Evolutionary conservation across 441 rosid species (phyloP).

Genomic region (Bocquillonia castaneifolia): DNA sequence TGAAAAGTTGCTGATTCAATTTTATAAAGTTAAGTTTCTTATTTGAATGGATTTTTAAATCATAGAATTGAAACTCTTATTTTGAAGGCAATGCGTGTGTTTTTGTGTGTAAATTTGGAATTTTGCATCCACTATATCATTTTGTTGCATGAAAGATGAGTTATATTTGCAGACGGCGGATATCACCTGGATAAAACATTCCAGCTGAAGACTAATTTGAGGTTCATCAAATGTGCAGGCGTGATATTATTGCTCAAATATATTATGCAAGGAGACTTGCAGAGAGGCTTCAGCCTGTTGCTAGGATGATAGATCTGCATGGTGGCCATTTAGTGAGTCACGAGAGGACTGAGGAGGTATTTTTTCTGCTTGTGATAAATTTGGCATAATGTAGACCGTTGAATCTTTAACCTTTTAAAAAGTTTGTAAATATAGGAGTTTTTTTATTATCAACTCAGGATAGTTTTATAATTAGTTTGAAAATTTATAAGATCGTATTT

Average conservation of each 20-base stretch:
- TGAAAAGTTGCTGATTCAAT: neutral
- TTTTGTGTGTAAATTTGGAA: neutral
- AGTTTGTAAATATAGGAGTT: slow-evolving; percentile 2
- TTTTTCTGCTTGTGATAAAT: slow-evolving; percentile 11
- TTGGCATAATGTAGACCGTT: slow-evolving; percentile 1
- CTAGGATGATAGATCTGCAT: slow-evolving; percentile 91
- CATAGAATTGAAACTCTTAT: neutral
- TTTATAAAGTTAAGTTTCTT: neutral
- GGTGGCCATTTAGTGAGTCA: slow-evolving; percentile 98
- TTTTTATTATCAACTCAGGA: neutral
- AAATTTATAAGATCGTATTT: neutral
- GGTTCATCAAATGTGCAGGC: slow-evolving; percentile 39
- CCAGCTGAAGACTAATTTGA: slow-evolving; percentile 17
- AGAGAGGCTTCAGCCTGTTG: slow-evolving; percentile 65
- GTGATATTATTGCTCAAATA: slow-evolving; percentile 89
- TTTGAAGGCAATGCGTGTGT: neutral
- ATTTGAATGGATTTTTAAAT: too few relatives aligned
- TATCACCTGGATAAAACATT: neutral
- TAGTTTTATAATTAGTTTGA: neutral
- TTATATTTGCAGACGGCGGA: too few relatives aligned
- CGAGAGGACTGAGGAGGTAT: slow-evolving; percentile 90
- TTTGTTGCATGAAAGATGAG: neutral
- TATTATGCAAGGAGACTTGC: slow-evolving; percentile 78
- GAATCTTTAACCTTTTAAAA: neutral
- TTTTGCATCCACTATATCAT: neutral